Evolutionary conservation across 768 basidiomycete genomes (phyloP), one percentile per base, ranked within the genome.

Genomic region (Trametes coccinea): DNA sequence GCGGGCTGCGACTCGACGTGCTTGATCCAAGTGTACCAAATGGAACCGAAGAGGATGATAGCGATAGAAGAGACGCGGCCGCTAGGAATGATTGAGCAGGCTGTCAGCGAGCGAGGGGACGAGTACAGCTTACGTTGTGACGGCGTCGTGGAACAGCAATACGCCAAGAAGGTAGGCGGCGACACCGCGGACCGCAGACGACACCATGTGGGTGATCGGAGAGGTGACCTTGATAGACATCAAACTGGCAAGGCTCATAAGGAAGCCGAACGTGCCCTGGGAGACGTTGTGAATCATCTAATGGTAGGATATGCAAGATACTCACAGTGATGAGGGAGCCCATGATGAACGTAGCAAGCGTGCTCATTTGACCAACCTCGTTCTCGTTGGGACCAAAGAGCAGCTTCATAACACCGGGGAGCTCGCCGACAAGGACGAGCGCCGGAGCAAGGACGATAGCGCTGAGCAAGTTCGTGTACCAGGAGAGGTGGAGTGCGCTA

Each of bases 141-240:
- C 84, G 60, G 92, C 71, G 51, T 98, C 95, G 30, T 78, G 71
- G 76, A 97, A 97, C 17, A 93, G 64, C 84, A 83, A 90, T 73
- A 90, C 80, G 27, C 87, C 92, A 13, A 97, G 79, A 47, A 95
- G 71, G 4, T 93, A 92, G n/a, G 89, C 92, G 0, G 93, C 87
- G 30, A 98, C 95, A 16, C 96, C 95, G 56, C 95, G 90, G 4
- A 96, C 93, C 17, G 96, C 95, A 10, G 94, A 94, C 3, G 93
- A 95, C 30, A 97, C 79, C 95, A 98, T 98, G 74, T 98, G 95
- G 2, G 95, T 95, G 72, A 98, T 94, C 13, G 95, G 95, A 1
- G 94, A 96, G 7, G 95, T 98, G 63, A 98, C 91, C 74, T 98
- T 95, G 80, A 98, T 97, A 29, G 92, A 95, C 33, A 98, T 81